phyloP scores from a whole-genome alignment of 176 grass and related monocot species.

The Thinopyrum elongatum region DNA sequence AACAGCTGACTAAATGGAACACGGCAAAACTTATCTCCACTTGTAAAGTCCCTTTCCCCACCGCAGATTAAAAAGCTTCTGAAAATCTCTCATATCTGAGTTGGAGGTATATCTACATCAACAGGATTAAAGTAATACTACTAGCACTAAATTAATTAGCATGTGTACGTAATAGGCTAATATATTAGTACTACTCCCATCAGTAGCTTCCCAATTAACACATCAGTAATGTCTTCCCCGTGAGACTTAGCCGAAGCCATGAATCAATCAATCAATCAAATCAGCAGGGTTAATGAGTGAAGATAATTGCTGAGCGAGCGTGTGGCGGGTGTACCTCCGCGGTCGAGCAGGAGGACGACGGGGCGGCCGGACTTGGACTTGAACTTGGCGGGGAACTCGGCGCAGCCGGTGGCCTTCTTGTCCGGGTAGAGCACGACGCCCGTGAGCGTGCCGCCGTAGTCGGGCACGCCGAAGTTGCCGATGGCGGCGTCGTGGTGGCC shows the following conservation, averaged over 20 bases:
- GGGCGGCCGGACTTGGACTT: slow-evolving; percentile 68
- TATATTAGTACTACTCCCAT: too few relatives aligned
- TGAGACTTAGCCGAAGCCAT: neutral
- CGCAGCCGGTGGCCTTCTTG: slow-evolving; percentile 65
- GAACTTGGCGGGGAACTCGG: slow-evolving; percentile 54
- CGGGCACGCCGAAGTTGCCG: slow-evolving; percentile 91
- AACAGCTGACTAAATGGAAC: too few relatives aligned
- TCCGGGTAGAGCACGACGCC: slow-evolving; percentile 81
- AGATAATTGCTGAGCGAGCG: neutral
- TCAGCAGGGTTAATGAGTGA: neutral
- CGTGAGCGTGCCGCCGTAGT: slow-evolving; percentile 86
- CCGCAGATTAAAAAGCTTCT: too few relatives aligned
- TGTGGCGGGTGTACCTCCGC: slow-evolving; percentile 51
- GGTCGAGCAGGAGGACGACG: slow-evolving; percentile 84
- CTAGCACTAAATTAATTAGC: neutral
- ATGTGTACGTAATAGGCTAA: neutral
- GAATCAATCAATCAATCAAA: neutral
- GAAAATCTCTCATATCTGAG: too few relatives aligned
- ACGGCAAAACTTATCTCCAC: too few relatives aligned
- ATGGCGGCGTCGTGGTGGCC: slow-evolving; percentile 88
- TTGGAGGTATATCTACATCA: too few relatives aligned
- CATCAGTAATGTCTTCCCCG: neutral
- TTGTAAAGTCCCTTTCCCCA: too few relatives aligned
- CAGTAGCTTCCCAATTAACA: neutral
- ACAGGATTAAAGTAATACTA: too few relatives aligned